Base-by-base conservation (phyloP, 176 grass and related monocot genomes). In the Neostapfia colusana region DNA sequence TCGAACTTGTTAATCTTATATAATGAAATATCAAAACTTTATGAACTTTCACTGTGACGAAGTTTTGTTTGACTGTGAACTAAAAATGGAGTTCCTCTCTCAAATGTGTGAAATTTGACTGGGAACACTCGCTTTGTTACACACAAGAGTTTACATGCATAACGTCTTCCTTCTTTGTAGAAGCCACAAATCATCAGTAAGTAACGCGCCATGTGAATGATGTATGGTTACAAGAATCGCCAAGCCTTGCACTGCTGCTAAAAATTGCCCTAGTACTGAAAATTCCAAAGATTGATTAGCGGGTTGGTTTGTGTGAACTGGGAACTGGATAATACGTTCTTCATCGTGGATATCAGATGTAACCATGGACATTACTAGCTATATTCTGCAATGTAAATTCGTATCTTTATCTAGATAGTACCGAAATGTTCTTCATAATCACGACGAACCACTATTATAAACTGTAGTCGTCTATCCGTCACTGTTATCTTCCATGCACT, bases 141-240 rank as follows among this genome's bases (percentile, higher is more conserved):
- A 16, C 46, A 49, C 46, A 17, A 49, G 46, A 17, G 45, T 31
- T 31, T 4, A 14, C 10, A 43, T 25, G 7, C 72, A n/a, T 11
- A 41, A 59, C 15, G 2, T 26, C 9, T 26, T 24, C 10, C 23
- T 70, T 80, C 66, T 54, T 49, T 4, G 67, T 39, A 62, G 41
- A 60, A 81, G 31, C 20, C 56, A 40, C 28, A 39, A 4, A 0
- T 6, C 6, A 10, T 10, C 43, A 45, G 13, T 14, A 45, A 8
- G 18, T 46, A 38, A 48, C 16, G 13, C 4, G 44, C n/a, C 51
- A 70, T 37, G 54, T 49, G 21, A 60, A 43, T 43, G 42, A 8
- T 1, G 28, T 16, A 31, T 60, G 10, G 55, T 71, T 71, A 67
- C 79, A 72, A 72, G 23, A 63, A 65, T 51, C 50, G 15, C 34